Evolutionary conservation across 2,329 filamentous ascomycete genomes (phyloP).

Genomic region (Thermothelomyces thermophilus): DNA sequence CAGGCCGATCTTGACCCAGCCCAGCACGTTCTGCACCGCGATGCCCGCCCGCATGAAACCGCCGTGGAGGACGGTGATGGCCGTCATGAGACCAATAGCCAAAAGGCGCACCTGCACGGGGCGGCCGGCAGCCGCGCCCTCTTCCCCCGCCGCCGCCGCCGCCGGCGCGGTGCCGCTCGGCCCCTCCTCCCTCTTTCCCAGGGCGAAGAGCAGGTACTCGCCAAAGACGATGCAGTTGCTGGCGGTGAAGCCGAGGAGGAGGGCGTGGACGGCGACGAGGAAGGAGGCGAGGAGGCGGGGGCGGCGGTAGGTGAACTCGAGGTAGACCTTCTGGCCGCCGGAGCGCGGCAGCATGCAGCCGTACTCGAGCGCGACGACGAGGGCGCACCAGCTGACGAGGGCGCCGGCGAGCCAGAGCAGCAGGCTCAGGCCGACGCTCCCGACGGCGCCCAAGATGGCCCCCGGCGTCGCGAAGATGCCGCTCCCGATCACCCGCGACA

Average conservation of each 20-base stretch:
- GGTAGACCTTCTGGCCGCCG: conserved; percentile 63
- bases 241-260: conserved; percentile 60
- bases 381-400: conserved; percentile 52
- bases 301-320: conserved; percentile 60
- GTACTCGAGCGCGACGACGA: conserved; percentile 59
- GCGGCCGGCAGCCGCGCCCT: conserved; percentile 41
- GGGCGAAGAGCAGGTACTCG: conserved; percentile 56
- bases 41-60: conserved; percentile 52
- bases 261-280: conserved; percentile 55
- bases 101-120: conserved; percentile 45
- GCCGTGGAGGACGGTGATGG: conserved; percentile 53
- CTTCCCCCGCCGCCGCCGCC: too few species aligned
- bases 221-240: conserved; percentile 66
- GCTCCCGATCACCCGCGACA: conserved; percentile 62
- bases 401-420: conserved; percentile 58
- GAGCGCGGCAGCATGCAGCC: conserved; percentile 65
- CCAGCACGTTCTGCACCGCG: conserved; percentile 53
- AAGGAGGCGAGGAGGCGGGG: conserved; percentile 60
- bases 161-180: too few species aligned
- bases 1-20: conserved; percentile 57
- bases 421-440: conserved; percentile 58
- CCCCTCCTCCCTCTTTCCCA: too few species aligned
- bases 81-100: conserved; percentile 49
- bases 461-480: conserved; percentile 68
- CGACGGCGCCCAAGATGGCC: conserved; percentile 58